Evolutionary conservation across 192 early-diverging fungal genomes (phyloP).

Genomic region (Mortierella hygrophila): DNA sequence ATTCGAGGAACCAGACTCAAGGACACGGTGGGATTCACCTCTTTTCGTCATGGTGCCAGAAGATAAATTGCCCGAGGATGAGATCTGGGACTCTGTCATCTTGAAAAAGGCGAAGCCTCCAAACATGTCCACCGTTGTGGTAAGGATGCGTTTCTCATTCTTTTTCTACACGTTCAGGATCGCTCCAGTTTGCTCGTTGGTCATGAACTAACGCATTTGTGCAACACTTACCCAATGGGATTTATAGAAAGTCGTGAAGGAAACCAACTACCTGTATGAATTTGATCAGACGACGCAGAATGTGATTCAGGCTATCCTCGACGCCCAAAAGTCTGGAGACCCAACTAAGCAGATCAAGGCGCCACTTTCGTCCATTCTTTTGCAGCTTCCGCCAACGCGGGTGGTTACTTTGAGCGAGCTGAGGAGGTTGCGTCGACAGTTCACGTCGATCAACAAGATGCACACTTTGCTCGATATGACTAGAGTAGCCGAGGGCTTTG

Average conservation of each 20-base stretch:
- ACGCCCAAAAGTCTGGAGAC: slow-evolving; percentile 76
- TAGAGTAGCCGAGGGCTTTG: slow-evolving; percentile 87
- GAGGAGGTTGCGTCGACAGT: slow-evolving; percentile 84
- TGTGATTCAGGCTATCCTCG: slow-evolving; percentile 81
- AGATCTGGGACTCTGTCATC: slow-evolving; percentile 84
- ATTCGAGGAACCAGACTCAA: slow-evolving; percentile 94
- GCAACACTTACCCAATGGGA: background rate
- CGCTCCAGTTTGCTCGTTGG: slow-evolving; percentile 2
- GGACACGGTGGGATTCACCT: slow-evolving; percentile 96
- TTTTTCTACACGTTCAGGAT: background rate
- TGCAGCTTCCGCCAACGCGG: slow-evolving; percentile 75
- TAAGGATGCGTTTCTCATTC: slow-evolving; percentile 32
- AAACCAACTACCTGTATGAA: slow-evolving; percentile 93
- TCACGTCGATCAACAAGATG: slow-evolving; percentile 89
- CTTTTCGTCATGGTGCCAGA: slow-evolving; percentile 90
- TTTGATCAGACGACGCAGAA: slow-evolving; percentile 87
- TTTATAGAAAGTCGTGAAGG: slow-evolving; percentile 83
- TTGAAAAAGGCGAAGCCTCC: slow-evolving; percentile 81
- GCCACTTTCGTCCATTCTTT: slow-evolving; percentile 39
- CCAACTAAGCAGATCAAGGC: slow-evolving; percentile 46
- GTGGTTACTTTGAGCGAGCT: slow-evolving; percentile 85
- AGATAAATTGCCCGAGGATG: slow-evolving; percentile 74
- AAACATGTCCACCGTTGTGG: slow-evolving; percentile 87
- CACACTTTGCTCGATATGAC: slow-evolving; percentile 80
- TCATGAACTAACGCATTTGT: background rate